Evolutionary conservation across 257 asterid genomes (phyloP), one percentile per base, ranked within the genome.

Genomic region (Primulina tabacum): DNA sequence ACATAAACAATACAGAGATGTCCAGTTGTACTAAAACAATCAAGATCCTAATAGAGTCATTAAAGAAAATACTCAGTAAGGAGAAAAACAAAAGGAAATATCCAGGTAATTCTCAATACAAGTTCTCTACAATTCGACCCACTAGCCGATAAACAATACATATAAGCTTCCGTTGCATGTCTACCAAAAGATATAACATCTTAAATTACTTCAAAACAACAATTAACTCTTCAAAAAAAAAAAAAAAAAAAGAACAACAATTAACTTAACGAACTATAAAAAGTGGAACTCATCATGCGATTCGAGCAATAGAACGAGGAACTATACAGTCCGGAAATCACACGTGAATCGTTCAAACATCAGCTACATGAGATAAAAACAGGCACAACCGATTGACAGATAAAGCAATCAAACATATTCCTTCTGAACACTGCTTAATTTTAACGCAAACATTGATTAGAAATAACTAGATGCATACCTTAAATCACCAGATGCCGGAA

Each of bases 401-500:
- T 37, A 33, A 63, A 32, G 55, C 71, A 80, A 73, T 58, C 14
- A 24, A 71, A 75, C 35, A 62, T 38, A 64, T 12, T 40, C 8
- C 30, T 28, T 60, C n/a, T 18, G 26, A 33, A 33, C 14, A 35
- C 62, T 57, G 32, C 34, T 24, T 14, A 28, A 56, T 37, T 29
- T 47, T 52, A 62, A n/a, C 67, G 50, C 55, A 63, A 60, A 56
- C 30, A 62, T 16, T 68, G 73, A 55, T 67, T 35, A 32, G 53
- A 16, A 28, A 35, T 16, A 62, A 67, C 63, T 14, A 33, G 38
- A 58, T 24, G 17, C 79, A 24, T 79, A 94, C 99, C 75, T 89
- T 57, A 89, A 73, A 80, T 87, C 92, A 68, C 87, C 92, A 37
- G 84, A 77, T 29, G 71, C 83, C 56, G 99, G 99, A 37, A 89